phyloP scores from a whole-genome alignment of 495 filamentous ascomycete species.

The Neurospora sp. region DNA sequence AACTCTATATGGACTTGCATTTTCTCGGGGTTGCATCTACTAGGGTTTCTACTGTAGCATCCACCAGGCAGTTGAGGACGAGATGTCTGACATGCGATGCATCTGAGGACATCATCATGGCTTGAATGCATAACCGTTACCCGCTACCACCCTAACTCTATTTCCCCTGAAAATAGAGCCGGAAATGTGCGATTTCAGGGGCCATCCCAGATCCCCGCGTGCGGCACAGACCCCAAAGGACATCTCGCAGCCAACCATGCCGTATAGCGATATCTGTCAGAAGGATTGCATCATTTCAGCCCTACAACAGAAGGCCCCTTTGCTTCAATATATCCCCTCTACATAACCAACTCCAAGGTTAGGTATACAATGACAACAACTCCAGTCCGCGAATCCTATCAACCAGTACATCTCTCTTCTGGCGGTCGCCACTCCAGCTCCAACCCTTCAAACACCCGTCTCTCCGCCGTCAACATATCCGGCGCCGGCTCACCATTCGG shows the following conservation, averaged over 20 bases:
- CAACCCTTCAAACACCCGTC: constrained; percentile 67
- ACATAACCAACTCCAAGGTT: background rate
- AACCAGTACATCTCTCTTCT: constrained; percentile 68
- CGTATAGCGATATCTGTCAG: background rate
- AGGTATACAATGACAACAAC: background rate
- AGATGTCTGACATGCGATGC: background rate
- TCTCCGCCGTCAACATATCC: constrained; percentile 63
- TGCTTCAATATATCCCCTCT: background rate
- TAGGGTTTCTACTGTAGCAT: background rate
- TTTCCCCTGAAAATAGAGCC: background rate
- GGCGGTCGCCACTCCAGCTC: constrained; percentile 65
- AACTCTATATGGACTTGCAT: too few relatives aligned
- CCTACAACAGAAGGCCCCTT: background rate
- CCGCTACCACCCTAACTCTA: background rate
- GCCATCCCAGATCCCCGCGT: background rate
- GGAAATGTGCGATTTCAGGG: background rate
- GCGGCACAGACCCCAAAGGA: background rate
- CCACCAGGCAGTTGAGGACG: background rate
- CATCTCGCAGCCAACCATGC: background rate
- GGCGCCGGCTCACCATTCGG: constrained; percentile 30
- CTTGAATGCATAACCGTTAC: background rate
- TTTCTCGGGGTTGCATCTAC: too few relatives aligned
- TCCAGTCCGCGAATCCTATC: background rate
- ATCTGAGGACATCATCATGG: background rate
- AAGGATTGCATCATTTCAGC: constrained; percentile 1